Conservation (phyloP, 164 flowering plant species). For the Chimonanthus salicifolius region DNA sequence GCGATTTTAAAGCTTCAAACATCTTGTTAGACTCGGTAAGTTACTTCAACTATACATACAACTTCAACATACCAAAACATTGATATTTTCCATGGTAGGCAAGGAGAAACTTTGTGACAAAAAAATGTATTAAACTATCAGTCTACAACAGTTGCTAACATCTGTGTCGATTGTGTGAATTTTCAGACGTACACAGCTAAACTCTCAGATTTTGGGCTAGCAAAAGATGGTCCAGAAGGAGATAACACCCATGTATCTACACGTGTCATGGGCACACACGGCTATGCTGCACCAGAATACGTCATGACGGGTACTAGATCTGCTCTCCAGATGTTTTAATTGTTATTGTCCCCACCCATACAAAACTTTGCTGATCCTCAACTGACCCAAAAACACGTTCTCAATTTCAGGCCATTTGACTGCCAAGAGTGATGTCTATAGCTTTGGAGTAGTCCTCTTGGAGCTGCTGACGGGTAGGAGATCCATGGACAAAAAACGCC, state of each 20-base stretch:
- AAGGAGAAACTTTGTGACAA: not conserved
- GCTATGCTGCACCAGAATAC: constrained; percentile 94
- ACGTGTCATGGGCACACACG: constrained; percentile 83
- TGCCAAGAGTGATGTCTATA: constrained; percentile 76
- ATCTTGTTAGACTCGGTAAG: constrained; percentile 69
- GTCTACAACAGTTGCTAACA: not conserved
- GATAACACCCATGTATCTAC: constrained; percentile 70
- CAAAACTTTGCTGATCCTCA: not conserved
- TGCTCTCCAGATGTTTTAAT: not conserved
- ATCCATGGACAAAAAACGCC: constrained; percentile 58
- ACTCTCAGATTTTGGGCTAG: constrained; percentile 88
- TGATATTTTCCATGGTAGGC: not conserved
- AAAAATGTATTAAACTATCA: too few species aligned
- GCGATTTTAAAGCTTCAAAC: constrained; percentile 90
- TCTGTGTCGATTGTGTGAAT: not conserved
- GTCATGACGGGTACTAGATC: constrained; percentile 50
- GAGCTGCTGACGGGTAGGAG: constrained; percentile 73
- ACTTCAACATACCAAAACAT: not conserved
- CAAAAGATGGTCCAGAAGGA: constrained; percentile 78
- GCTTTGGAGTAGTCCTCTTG: constrained; percentile 82
- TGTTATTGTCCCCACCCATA: not conserved
- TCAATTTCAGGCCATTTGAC: constrained; percentile 70
- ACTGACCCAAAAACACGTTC: not conserved
- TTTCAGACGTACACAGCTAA: constrained; percentile 70
- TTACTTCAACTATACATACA: not conserved